phyloP scores from a whole-genome alignment of 2,329 filamentous ascomycete species.

The Talaromyces pinophilus region DNA sequence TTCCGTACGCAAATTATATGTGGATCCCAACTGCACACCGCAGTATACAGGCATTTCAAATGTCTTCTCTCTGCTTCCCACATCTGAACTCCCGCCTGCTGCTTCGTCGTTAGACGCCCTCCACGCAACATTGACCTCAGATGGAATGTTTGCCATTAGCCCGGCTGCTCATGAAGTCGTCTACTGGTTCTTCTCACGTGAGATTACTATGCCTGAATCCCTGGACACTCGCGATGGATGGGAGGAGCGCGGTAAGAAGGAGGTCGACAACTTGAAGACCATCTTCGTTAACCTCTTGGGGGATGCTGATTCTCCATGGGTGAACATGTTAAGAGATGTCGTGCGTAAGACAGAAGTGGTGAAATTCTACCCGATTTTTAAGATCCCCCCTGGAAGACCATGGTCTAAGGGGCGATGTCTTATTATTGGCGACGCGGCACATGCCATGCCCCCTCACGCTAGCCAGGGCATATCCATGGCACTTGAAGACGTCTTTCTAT shows the following conservation, averaged over 20 bases:
- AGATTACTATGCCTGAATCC: constrained; percentile 31
- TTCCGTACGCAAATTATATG: neutral
- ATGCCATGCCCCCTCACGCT: constrained; percentile 18
- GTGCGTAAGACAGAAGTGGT: constrained; percentile 26
- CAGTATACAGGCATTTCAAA: neutral
- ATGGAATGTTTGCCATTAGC: neutral
- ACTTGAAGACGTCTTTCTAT: constrained; percentile 15
- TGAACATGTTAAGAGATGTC: constrained; percentile 21
- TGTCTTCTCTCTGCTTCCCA: neutral
- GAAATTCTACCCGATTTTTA: constrained; percentile 42
- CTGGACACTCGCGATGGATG: constrained; percentile 36
- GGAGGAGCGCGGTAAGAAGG: constrained; percentile 33
- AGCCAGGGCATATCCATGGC: constrained; percentile 17
- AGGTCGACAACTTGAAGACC: constrained; percentile 35
- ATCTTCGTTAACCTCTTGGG: constrained; percentile 29
- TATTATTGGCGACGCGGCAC: constrained; percentile 14
- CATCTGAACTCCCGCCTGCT: neutral
- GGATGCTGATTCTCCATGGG: constrained; percentile 33
- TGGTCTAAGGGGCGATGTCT: constrained; percentile 34
- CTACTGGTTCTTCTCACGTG: constrained; percentile 21
- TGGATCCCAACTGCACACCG: neutral
- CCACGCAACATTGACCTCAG: neutral
- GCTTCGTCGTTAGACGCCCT: neutral
- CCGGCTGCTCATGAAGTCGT: neutral
- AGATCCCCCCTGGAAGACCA: constrained; percentile 35